phyloP scores from a whole-genome alignment of 805 yeast species.

The Saccharomyces kudriavzevii region DNA sequence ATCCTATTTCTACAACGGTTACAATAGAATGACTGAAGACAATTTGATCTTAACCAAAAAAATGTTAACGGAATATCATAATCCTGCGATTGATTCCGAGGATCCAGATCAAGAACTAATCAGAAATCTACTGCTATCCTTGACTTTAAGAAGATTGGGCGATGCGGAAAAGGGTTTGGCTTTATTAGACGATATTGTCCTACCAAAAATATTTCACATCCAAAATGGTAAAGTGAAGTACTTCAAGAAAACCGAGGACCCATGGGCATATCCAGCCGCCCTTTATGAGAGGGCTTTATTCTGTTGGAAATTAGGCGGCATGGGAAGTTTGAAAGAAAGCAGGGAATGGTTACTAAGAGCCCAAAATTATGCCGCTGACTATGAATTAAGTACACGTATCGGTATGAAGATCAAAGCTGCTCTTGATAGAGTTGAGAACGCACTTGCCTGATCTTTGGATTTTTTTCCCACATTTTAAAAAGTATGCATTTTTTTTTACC shows the following conservation, averaged over 20 bases:
- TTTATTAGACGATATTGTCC: slow-evolving; percentile 44
- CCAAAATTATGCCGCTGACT: slow-evolving; percentile 71
- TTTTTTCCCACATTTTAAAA: background rate
- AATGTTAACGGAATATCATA: slow-evolving; percentile 41
- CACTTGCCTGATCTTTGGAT: slow-evolving; percentile 7
- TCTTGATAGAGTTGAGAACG: slow-evolving; percentile 52
- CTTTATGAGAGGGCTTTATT: slow-evolving; percentile 74
- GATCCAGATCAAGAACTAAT: slow-evolving; percentile 54
- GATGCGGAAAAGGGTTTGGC: slow-evolving; percentile 45
- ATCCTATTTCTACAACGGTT: slow-evolving; percentile 85
- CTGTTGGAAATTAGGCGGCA: slow-evolving; percentile 56
- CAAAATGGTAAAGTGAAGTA: slow-evolving; percentile 38
- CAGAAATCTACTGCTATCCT: slow-evolving; percentile 50
- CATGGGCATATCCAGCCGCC: slow-evolving; percentile 81
- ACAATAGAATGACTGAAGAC: slow-evolving; percentile 62
- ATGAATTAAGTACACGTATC: slow-evolving; percentile 80
- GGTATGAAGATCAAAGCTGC: slow-evolving; percentile 85
- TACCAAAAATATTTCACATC: slow-evolving; percentile 31
- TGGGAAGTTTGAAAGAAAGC: slow-evolving; percentile 39
- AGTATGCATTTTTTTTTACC: background rate
- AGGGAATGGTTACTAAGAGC: slow-evolving; percentile 63
- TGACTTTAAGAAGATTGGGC: slow-evolving; percentile 57
- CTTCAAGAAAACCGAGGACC: slow-evolving; percentile 47
- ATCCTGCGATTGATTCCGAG: slow-evolving; percentile 39
- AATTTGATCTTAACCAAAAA: slow-evolving; percentile 45